Evolutionary conservation across 106 monocot genomes (phyloP).

Genomic region (Dendrobium nobile): DNA sequence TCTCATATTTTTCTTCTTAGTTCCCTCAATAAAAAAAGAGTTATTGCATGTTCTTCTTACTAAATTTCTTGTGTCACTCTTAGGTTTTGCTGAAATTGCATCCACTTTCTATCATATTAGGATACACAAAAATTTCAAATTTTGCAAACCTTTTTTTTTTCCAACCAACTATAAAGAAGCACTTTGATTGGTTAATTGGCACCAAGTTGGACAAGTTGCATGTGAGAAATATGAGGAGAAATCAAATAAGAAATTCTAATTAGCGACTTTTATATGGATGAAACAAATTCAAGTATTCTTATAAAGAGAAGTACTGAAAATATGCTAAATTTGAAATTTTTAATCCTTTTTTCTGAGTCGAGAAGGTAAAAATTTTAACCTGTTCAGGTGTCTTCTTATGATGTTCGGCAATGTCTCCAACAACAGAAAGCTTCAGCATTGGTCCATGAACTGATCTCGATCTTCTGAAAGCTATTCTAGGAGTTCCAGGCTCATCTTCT

Average conservation of each 20-base stretch:
- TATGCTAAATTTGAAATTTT: background rate
- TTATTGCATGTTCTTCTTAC: too few relatives aligned
- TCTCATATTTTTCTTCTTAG: too few relatives aligned
- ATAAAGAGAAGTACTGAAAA: background rate
- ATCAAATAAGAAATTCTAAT: background rate
- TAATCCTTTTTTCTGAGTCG: background rate
- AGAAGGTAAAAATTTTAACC: constrained; percentile 25
- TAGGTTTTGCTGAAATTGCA: too few relatives aligned
- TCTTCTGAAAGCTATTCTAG: constrained; percentile 66
- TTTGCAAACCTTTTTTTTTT: background rate
- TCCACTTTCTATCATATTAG: background rate
- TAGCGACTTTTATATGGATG: background rate
- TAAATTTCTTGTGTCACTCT: too few relatives aligned
- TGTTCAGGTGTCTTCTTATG: constrained; percentile 81
- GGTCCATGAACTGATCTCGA: constrained; percentile 89
- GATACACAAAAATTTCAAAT: background rate
- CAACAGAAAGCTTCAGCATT: constrained; percentile 79
- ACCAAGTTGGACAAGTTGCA: background rate
- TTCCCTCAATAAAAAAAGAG: too few relatives aligned
- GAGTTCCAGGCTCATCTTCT: constrained; percentile 88
- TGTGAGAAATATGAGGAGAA: background rate
- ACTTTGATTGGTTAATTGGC: background rate
- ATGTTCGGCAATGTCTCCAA: constrained; percentile 59
- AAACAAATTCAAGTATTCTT: background rate
- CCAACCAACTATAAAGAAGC: background rate